A percentile compares a stretch with the other conserved stretches of the same genome.
These are phyloP conservation scores for Nemophila menziesii DNA, from an alignment of 257 asterid species.

Conservation along the genomic window DNA sequence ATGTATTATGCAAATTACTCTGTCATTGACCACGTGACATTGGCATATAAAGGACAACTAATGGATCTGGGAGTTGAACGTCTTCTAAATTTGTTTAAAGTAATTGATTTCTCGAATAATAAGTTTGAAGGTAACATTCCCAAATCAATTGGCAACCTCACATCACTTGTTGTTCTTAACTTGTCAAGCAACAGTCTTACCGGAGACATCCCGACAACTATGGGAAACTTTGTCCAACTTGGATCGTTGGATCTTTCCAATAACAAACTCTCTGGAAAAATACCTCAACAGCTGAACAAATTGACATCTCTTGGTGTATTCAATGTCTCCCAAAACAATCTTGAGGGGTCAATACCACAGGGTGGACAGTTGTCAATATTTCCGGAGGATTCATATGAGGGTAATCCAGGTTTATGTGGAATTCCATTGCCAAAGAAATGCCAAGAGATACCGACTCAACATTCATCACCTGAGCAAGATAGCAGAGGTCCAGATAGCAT, in stretches of 20 bases:
- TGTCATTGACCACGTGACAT: too few species aligned
- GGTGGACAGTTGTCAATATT: background rate
- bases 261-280: background rate
- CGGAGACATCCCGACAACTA: slow-evolving; percentile 1
- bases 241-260: slow-evolving; percentile 4
- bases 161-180: background rate
- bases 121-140: slow-evolving; percentile 2
- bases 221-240: background rate
- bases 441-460: too few species aligned
- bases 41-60: too few species aligned
- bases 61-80: too few species aligned
- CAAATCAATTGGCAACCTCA: background rate
- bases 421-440: too few species aligned
- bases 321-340: too few species aligned
- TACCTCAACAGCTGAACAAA: too few species aligned
- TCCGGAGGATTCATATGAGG: background rate
- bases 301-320: too few species aligned
- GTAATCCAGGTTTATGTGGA: too few species aligned
- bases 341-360: too few species aligned
- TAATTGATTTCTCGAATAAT: slow-evolving; percentile 3
- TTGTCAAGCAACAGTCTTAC: slow-evolving; percentile 4
- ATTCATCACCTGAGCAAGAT: too few species aligned
- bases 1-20: too few species aligned
- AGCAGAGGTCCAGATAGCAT: background rate
- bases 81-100: background rate